Base-by-base conservation (phyloP, 2,329 filamentous ascomycete species). In the Alternaria atra region DNA sequence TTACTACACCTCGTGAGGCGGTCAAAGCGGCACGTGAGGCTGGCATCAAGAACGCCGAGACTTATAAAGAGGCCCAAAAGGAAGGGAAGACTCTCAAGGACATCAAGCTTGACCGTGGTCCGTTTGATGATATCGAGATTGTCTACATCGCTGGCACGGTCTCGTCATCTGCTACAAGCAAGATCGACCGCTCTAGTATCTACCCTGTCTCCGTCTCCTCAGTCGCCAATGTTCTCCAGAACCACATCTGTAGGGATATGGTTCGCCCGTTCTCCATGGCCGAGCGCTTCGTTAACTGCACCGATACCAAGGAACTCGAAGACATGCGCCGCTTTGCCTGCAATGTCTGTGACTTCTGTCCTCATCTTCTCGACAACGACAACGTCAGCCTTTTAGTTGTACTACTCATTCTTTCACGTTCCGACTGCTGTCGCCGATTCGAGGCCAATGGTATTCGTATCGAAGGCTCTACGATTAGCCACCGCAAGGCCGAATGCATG, bases 91-190 rank as follows among this genome's bases (percentile, higher is more conserved):
- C 61, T 3, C 54, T 63, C n/a, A 64, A 71, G 34, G 66, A 72
- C 13, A 59, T 67, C 20, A 70, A 65, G n/a, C 63, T 68, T 20
- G 63, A 65, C 12, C 71, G 71, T 42, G 75, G 74, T 5, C 76
- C 76, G 1, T 79, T 69, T 44, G 76, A 79, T 44, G 75, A 77
- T 15, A 77, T 79, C 25, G 76, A 79, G 54, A 74, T 79, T 53
- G 76, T 79, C 50, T 79, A 76, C 53, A 76, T 79, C 40, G 71
- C 76, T 5, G 76, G 76, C 23, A 79, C 76, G 3, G 76, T 79
- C 10, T 77, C 74, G 4, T 76, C 76, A 5, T 73, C 73, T 9
- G 75, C 76, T 13, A 79, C 76, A 0, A 76, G 73, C 52, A 69
- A 65, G 35, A 74, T 79, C 35, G 67, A 77, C 39, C 74, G 76